Evolutionary conservation across 2,329 filamentous ascomycete genomes (phyloP).

Genomic region (Ophiostoma himal-ulmi): DNA sequence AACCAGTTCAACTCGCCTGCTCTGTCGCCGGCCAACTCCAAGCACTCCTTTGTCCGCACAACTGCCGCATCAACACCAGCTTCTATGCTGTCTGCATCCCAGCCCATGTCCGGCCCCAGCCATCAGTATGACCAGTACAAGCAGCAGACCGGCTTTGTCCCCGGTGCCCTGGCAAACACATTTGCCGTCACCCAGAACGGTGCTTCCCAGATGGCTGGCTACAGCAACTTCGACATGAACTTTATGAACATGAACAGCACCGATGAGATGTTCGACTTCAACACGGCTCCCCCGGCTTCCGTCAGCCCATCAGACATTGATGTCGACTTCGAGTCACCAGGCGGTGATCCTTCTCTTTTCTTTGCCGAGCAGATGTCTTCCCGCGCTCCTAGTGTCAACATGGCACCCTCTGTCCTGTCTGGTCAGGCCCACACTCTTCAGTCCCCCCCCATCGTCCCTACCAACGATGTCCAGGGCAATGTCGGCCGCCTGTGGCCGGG

Average conservation of each 20-base stretch:
- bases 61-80: constrained; percentile 42
- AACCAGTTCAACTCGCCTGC: constrained; percentile 54
- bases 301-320: constrained; percentile 61
- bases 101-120: constrained; percentile 70
- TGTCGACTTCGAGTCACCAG: constrained; percentile 58
- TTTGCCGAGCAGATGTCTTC: constrained; percentile 40
- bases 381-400: constrained; percentile 31
- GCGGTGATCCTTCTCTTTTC: constrained; percentile 57
- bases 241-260: constrained; percentile 51
- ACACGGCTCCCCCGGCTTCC: constrained; percentile 54
- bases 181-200: constrained; percentile 65
- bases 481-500: constrained; percentile 81
- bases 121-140: constrained; percentile 94
- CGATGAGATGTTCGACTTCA: constrained; percentile 68
- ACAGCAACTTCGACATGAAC: constrained; percentile 42
- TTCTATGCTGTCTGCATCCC: constrained; percentile 46
- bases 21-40: constrained; percentile 50
- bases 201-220: constrained; percentile 46
- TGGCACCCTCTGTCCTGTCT: constrained; percentile 52
- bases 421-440: constrained; percentile 49
- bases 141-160: constrained; percentile 89
- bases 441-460: constrained; percentile 38
- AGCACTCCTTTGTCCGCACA: constrained; percentile 47
- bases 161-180: constrained; percentile 73
- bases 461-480: constrained; percentile 40